Evolutionary conservation across 2,329 filamentous ascomycete species (phyloP).

Genomic region (Ceratocystis papillata): DNA sequence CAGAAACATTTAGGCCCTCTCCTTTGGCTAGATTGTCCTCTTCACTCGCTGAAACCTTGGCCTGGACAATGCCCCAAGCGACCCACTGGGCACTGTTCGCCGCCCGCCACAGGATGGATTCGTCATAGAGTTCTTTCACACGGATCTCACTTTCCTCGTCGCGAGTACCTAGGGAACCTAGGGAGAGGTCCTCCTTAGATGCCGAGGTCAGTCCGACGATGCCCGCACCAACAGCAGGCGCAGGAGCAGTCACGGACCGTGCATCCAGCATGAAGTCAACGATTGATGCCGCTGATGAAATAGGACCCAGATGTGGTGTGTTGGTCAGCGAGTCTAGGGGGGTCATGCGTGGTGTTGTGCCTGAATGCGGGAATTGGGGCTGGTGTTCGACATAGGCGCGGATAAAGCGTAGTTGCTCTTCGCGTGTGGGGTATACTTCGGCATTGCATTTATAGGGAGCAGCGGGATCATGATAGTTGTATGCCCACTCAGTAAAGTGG

Average conservation of each 20-base stretch:
- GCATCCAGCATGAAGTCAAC: constrained; percentile 73
- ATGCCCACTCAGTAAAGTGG: constrained; percentile 96
- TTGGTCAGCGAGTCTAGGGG: constrained; percentile 35
- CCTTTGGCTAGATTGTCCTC: constrained; percentile 25
- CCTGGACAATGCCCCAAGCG: constrained; percentile 93
- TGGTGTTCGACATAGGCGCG: constrained; percentile 76
- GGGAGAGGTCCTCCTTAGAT: constrained; percentile 43
- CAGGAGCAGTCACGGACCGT: constrained; percentile 41
- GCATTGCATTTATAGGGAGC: constrained; percentile 57
- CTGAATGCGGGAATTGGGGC: constrained; percentile 50
- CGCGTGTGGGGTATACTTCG: constrained; percentile 59
- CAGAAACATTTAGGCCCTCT: neutral
- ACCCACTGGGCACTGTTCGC: constrained; percentile 87
- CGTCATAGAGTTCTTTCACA: constrained; percentile 60
- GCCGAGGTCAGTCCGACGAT: constrained; percentile 29
- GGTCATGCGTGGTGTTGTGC: constrained; percentile 41
- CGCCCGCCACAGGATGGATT: constrained; percentile 74
- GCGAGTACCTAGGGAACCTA: constrained; percentile 37
- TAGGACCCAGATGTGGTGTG: constrained; percentile 33
- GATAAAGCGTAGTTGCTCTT: constrained; percentile 78
- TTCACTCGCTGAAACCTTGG: constrained; percentile 49
- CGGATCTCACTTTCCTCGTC: constrained; percentile 57
- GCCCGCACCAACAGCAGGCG: constrained; percentile 33
- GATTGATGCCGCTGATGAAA: constrained; percentile 41
- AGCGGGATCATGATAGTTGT: constrained; percentile 78